Evolutionary conservation across 1,139 yeast genomes (phyloP).

Genomic region (Ashbya aceris): DNA sequence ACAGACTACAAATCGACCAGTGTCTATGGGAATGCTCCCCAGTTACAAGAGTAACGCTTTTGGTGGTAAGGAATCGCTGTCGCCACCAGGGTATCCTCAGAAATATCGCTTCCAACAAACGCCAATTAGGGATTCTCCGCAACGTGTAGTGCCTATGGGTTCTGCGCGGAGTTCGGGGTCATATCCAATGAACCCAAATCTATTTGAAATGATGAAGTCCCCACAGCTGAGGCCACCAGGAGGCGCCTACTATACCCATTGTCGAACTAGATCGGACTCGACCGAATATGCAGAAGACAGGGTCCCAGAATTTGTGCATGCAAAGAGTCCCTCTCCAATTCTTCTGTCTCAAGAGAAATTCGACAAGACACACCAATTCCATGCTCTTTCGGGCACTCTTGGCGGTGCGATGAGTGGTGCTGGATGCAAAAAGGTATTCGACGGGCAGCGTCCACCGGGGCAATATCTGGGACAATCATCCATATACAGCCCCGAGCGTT

Average conservation of each 20-base stretch:
- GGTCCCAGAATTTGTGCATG: constrained; percentile 15
- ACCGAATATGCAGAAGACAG: constrained; percentile 14
- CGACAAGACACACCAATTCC: constrained; percentile 8
- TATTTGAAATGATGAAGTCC: constrained; percentile 5
- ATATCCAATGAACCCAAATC: constrained; percentile 1
- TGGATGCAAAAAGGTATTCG: background rate
- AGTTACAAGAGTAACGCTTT: constrained; percentile 20
- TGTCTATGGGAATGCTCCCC: constrained; percentile 18
- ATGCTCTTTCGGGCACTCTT: background rate
- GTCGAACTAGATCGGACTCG: constrained; percentile 1
- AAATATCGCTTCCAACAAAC: constrained; percentile 27
- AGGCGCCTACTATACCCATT: background rate
- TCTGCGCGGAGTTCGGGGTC: background rate
- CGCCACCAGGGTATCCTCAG: constrained; percentile 14
- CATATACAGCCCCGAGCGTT: background rate
- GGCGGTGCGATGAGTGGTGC: too few relatives aligned
- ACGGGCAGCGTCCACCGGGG: background rate
- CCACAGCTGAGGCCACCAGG: constrained; percentile 8
- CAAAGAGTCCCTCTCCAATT: constrained; percentile 33
- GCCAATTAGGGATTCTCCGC: constrained; percentile 15
- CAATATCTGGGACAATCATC: constrained; percentile 7
- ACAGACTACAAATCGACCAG: constrained; percentile 9
- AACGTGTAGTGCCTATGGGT: background rate
- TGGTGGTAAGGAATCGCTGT: constrained; percentile 6
- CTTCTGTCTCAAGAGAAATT: constrained; percentile 28